Base-by-base conservation (phyloP, 257 asterid species). In the Solanum stenotomum region DNA sequence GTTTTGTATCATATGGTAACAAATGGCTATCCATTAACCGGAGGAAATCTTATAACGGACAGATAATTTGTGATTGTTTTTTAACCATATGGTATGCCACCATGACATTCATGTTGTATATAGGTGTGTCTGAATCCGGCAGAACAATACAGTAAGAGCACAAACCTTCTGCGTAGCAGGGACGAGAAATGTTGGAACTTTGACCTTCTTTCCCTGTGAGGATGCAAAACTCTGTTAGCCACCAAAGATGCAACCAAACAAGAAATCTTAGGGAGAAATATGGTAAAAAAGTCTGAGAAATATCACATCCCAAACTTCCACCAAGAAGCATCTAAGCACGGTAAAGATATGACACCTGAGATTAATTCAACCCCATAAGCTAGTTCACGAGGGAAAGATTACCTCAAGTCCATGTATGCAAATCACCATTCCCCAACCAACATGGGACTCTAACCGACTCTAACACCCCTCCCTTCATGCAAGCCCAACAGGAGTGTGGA, bases 161-260 rank as follows among this genome's bases (percentile, higher is more conserved):
- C 90, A 40, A 89, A 96, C 99, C 98, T 97, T 97, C 89, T 97
- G 99, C 3, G 98, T 97, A 86, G 98, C 99, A 61, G 99, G 99
- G 85, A 97, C 99, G 35, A 97, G 93, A 91, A 97, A 94, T 3
- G 99, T 97, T 20, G 99, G 99, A 81, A 97, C 99, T 91, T 96
- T 97, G 74, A 97, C 99, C 93, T 93, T 94, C 89, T 93, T 95
- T 15, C 98, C 98, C 99, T 95, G 93, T 11, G 10, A 89, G 61
- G 49, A 81, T 76, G 84, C 34, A 88, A 88, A 71, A 31, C n/a
- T 31, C 42, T 20, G 40, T 71, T 31, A 71, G 13, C 81, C 42
- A 71, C n/a, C 46, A 74, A 9, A 35, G 22, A 23, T 76, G 83
- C 18, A 23, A 75, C 33, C 20, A 35, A 34, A 35, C 49, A 74